Base-by-base conservation (phyloP, 495 filamentous ascomycete species). In the Annulohypoxylon maeteangense region DNA sequence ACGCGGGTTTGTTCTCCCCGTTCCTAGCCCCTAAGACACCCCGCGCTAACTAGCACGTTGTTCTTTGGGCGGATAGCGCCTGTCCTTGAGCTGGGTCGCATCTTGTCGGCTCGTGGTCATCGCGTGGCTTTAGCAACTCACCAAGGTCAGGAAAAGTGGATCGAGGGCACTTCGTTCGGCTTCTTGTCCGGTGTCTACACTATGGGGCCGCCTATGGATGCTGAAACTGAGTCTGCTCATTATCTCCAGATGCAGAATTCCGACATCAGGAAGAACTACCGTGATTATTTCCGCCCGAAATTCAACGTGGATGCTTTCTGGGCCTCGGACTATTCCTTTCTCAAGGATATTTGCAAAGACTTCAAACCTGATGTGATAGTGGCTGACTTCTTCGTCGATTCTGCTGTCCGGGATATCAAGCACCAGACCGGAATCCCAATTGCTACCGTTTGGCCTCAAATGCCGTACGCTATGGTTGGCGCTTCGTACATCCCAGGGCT, bases 401-500 rank as follows among this genome's bases (percentile, higher is more conserved):
- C 57, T 11, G 81, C 80, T 0, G 78, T 71, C 12, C 70, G 75
- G 34, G 81, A 82, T 56, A 77, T 82, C 20, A 56, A 68, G 11
- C 34, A 70, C 20, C 67, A 81, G 58, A 78, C 76, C 54, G 55
- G 73, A 5, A 27, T 81, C 11, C 80, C 81, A 4, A 68, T 83
- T 36, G 77, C 79, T 27, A 74, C 77, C 27, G 64, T 80, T 7
- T 80, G 72, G 74, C 81, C 81, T 1, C 75, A 78, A 29, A 80
- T 79, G 80, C 81, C 81, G 1, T 73, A 65, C 32, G 67, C 78
- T 1, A 79, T 79, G 77, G 34, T 78, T 16, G 69, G 76, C 2
- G 78, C 72, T 22, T 54, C 72, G 11, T 81, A 80, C 27, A 81
- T 82, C 45, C 81, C 78, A 12, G 81, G 81, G n/a, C 65, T 77